Evolutionary conservation across 257 asterid species (phyloP).

Genomic region (Solanum appendiculatum): DNA sequence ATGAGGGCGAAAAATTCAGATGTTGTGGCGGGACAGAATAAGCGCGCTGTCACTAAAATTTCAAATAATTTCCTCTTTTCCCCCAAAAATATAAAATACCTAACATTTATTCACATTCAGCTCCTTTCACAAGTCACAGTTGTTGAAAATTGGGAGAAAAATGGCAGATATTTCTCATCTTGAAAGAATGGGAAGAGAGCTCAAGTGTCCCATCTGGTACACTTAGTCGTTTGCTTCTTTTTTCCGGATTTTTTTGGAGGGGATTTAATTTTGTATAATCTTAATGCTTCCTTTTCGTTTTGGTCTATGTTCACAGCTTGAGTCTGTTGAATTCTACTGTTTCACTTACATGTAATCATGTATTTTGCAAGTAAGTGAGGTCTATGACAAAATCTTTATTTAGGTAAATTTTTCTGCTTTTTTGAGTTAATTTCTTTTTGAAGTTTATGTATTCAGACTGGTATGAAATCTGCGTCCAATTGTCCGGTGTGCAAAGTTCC

Average conservation of each 20-base stretch:
- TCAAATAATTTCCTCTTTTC: neutral
- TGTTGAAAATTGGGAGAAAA: neutral
- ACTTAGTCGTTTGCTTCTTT: neutral
- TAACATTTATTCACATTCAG: neutral
- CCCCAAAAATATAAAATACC: neutral
- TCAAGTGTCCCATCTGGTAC: constrained; percentile 96
- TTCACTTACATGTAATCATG: constrained; percentile 90
- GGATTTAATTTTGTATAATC: neutral
- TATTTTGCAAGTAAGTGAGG: constrained; percentile 75
- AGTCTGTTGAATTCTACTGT: constrained; percentile 72
- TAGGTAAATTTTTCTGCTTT: neutral
- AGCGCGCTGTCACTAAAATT: neutral
- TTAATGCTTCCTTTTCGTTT: neutral
- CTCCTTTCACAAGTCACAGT: neutral
- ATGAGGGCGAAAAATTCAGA: neutral
- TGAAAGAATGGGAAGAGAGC: constrained; percentile 95
- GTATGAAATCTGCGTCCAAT: constrained; percentile 64
- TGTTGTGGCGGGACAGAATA: neutral
- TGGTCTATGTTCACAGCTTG: constrained; percentile 43
- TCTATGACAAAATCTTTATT: neutral
- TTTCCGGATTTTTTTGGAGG: neutral
- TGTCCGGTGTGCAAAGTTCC: constrained; percentile 98
- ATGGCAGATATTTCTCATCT: constrained; percentile 77
- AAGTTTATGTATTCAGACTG: constrained; percentile 67
- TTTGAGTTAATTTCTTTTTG: neutral